Evolutionary conservation across 345 rosid species (phyloP).

Genomic region (Kandelia obovata): DNA sequence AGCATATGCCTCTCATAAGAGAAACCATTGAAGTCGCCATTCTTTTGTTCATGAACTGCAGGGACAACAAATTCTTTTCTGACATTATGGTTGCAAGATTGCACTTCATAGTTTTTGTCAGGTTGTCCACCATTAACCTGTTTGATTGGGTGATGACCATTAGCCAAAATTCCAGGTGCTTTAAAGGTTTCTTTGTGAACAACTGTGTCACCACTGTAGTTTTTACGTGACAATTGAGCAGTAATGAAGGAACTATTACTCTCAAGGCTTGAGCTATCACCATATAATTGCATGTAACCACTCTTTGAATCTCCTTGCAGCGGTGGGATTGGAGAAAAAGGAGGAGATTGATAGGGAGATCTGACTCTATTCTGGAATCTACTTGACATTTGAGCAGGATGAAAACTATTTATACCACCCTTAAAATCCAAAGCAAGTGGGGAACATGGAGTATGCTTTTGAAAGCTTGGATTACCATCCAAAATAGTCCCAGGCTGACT

Average conservation of each 20-base stretch:
- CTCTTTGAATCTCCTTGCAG: conserved; percentile 37
- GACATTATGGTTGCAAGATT: conserved; percentile 23
- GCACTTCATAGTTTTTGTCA: conserved; percentile 28
- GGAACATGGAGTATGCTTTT: conserved; percentile 22
- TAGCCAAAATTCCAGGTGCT: conserved; percentile 13
- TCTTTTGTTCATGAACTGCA: conserved; percentile 18
- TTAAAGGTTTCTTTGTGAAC: conserved; percentile 19
- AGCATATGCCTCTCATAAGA: conserved; percentile 29
- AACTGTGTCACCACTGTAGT: conserved; percentile 22
- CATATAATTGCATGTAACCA: conserved; percentile 26
- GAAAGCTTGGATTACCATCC: conserved; percentile 30
- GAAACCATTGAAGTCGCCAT: conserved; percentile 25
- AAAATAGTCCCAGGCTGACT: conserved; percentile 30
- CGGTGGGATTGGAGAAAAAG: conserved; percentile 42
- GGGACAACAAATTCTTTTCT: conserved; percentile 17
- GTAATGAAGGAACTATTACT: conserved; percentile 47
- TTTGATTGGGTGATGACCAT: conserved; percentile 27
- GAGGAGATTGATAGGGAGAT: conserved; percentile 39
- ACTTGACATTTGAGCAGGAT: conserved; percentile 12
- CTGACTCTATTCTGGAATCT: conserved; percentile 32
- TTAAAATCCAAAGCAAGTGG: conserved; percentile 33
- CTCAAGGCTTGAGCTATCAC: conserved; percentile 44
- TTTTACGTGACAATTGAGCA: conserved; percentile 36
- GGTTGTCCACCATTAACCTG: conserved; percentile 30
- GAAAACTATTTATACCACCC: conserved; percentile 26